Evolutionary conservation across 352 stramenopile genomes (phyloP).

Genomic region (Pythium dissotocum): DNA sequence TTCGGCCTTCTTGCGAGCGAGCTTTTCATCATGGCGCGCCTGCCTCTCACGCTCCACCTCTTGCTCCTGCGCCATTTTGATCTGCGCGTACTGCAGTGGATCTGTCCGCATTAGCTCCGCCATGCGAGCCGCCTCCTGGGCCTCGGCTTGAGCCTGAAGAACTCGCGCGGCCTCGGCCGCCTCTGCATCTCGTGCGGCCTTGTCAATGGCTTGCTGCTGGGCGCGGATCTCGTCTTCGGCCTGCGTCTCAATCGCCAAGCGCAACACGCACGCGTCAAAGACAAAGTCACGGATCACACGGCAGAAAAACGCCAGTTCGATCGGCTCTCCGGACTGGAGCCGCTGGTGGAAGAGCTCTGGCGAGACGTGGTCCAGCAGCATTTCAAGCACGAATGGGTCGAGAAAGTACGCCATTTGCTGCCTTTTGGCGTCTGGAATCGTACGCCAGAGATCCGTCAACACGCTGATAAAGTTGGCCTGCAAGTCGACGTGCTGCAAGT

Average conservation of each 20-base stretch:
- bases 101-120: slow-evolving; percentile 37
- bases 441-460: slow-evolving; percentile 57
- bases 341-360: slow-evolving; percentile 33
- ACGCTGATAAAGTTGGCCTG: slow-evolving; percentile 41
- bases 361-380: slow-evolving; percentile 48
- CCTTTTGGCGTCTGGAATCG: slow-evolving; percentile 47
- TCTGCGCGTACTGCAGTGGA: slow-evolving; percentile 45
- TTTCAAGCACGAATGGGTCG: slow-evolving; percentile 67
- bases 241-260: slow-evolving; percentile 48
- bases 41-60: slow-evolving; percentile 35
- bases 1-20: slow-evolving; percentile 48
- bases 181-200: slow-evolving; percentile 24
- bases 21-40: slow-evolving; percentile 37
- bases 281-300: slow-evolving; percentile 59
- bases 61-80: slow-evolving; percentile 40
- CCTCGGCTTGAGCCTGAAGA: slow-evolving; percentile 18
- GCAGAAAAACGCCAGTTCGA: slow-evolving; percentile 67
- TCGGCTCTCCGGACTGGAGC: slow-evolving; percentile 26
- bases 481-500: slow-evolving; percentile 44
- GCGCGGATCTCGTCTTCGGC: slow-evolving; percentile 40
- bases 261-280: slow-evolving; percentile 52
- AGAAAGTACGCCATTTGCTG: slow-evolving; percentile 54
- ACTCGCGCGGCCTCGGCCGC: slow-evolving; percentile 16
- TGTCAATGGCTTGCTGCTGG: slow-evolving; percentile 9
- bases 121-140: slow-evolving; percentile 37